phyloP scores from a whole-genome alignment of 2,329 filamentous ascomycete species.

The Penicillium sp. region DNA sequence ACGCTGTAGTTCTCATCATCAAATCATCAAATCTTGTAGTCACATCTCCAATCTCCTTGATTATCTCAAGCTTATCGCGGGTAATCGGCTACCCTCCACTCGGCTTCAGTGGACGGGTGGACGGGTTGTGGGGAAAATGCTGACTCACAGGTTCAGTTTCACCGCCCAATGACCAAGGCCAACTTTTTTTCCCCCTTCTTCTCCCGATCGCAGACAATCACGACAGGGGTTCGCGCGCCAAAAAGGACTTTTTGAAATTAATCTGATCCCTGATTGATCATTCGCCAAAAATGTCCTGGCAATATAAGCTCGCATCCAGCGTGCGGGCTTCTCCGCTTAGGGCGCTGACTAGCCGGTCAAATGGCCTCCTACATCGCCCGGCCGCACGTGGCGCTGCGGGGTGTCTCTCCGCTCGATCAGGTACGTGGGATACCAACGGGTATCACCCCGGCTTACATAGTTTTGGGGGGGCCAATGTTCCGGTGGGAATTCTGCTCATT shows the following conservation, averaged over 20 bases:
- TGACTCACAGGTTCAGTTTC: conserved; percentile 19
- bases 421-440: conserved; percentile 21
- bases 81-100: background rate
- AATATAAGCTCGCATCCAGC: conserved; percentile 30
- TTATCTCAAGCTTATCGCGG: background rate
- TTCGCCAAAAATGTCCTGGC: conserved; percentile 28
- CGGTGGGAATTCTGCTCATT: background rate
- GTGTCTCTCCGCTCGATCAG: conserved; percentile 25
- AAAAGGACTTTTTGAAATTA: conserved; percentile 5
- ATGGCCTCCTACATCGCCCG: conserved; percentile 27
- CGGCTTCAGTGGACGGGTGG: too few species aligned
- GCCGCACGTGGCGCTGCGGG: conserved; percentile 19
- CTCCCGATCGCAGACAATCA: conserved; percentile 7
- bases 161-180: conserved; percentile 20
- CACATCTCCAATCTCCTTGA: background rate
- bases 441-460: conserved; percentile 16
- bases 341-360: conserved; percentile 30
- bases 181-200: conserved; percentile 10
- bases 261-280: background rate
- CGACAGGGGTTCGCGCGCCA: background rate
- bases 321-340: conserved; percentile 34
- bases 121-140: conserved; percentile 15
- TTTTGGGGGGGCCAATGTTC: background rate
- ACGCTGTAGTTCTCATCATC: background rate
- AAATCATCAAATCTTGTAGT: background rate